A percentile compares a stretch with the other conserved stretches of the same genome.
These are phyloP conservation scores for Fistulinella prunicolor DNA, from an alignment of 768 basidiomycete genomes.

Conservation along the genomic window DNA sequence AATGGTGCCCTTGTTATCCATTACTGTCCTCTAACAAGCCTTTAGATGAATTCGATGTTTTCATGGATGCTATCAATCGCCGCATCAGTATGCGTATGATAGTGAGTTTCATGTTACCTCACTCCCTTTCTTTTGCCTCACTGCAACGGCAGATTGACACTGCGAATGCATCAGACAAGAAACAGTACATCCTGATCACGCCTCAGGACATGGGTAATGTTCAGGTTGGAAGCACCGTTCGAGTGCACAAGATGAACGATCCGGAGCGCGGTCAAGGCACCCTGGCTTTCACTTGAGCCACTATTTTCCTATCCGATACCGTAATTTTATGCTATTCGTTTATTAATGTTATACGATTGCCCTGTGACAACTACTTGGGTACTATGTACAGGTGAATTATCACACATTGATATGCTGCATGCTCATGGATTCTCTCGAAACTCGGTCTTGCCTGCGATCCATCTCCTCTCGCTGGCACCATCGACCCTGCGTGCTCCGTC, in stretches of 20 bases:
- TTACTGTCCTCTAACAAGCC: constrained; percentile 10
- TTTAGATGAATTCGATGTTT: constrained; percentile 95
- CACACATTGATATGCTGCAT: neutral
- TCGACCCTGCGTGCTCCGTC: constrained; percentile 3
- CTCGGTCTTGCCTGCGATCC: constrained; percentile 5
- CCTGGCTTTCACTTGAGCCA: constrained; percentile 33
- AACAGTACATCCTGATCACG: constrained; percentile 94
- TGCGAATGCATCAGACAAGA: constrained; percentile 81
- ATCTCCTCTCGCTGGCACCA: constrained; percentile 6
- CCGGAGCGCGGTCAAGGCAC: constrained; percentile 66
- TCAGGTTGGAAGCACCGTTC: constrained; percentile 61
- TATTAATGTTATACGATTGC: no score
- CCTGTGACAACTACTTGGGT: no score
- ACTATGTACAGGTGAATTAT: neutral
- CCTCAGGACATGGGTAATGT: constrained; percentile 90
- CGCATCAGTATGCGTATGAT: constrained; percentile 95
- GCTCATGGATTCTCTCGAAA: neutral
- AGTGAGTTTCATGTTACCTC: constrained; percentile 41
- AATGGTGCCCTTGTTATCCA: constrained; percentile 16
- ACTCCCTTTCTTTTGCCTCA: constrained; percentile 3
- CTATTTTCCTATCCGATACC: no score
- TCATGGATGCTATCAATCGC: constrained; percentile 93
- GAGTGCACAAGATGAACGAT: constrained; percentile 75
- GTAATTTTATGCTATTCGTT: neutral
- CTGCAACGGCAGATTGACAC: constrained; percentile 66